Evolutionary conservation across 495 filamentous ascomycete genomes (phyloP), one percentile per base, ranked within the genome.

Genomic region (Podospora anserina): DNA sequence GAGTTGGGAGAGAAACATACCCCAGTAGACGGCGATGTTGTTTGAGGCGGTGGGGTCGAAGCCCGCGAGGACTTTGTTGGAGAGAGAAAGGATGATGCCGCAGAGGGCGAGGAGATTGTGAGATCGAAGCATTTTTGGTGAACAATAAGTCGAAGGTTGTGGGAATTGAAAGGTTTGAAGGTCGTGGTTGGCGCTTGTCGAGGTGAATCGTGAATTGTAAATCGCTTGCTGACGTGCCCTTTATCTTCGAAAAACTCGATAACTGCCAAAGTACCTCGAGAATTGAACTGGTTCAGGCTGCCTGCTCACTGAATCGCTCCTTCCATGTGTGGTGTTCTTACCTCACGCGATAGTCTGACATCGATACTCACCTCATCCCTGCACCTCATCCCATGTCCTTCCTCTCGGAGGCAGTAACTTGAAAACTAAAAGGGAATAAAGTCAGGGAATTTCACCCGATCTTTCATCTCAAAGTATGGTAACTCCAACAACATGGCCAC

Each of bases 1-100:
- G 19, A 20, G 26, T 4, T 1, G 9, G 5, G 60, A 11, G 5
- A 11, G 3, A 11, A 9, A 34, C 71, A 18, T 56, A 87, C 81
- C 89, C 81, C 87, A 91, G 75, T 91, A 91, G 27, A 91, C 79
- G 26, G 85, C 87, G 70, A 91, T 74, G 73, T 90, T 91, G 66
- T 80, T 82, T n/a, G 80, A 82, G 4, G 82, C 76, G 34, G 69
- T 64, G 4, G 81, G 67, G 71, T 83, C 75, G 71, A 89, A 86
- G 61, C 84, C 86, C 63, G 82, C 83, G 7, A 65, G 34, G 15
- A 59, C 68, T 13, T 28, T 49, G 1, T 59, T 2, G 56, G 26
- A 63, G 11, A 73, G 9, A 0, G 63, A 66, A 27, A 67, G 4
- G 15, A 66, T 6, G 39, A 73, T 62, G 64, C 65, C 62, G 9